A percentile compares a stretch with the other conserved stretches of the same genome.
phyloP scores from a whole-genome alignment of 306 rosid species.

The Morella rubra region DNA sequence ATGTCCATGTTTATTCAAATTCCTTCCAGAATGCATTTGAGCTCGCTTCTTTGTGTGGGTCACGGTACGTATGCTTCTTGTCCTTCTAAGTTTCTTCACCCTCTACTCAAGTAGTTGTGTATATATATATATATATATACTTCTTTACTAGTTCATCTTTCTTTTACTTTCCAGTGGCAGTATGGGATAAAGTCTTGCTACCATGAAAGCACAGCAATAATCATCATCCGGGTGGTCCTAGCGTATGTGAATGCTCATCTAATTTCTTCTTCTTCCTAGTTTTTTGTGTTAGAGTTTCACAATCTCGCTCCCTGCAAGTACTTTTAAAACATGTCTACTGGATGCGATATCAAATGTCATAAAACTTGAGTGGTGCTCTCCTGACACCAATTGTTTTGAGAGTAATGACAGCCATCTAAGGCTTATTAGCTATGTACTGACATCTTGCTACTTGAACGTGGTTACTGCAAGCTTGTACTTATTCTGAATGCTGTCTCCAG shows the following conservation, averaged over 20 bases:
- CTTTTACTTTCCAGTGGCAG: slow-evolving; percentile 34
- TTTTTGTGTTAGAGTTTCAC: too few species aligned
- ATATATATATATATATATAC: not conserved
- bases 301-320: rapidly evolving
- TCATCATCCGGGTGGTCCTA: slow-evolving; percentile 41
- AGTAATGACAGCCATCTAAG: too few species aligned
- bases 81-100: not conserved
- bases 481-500: slow-evolving; percentile 29
- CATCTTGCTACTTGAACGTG: not conserved
- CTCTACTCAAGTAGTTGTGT: not conserved
- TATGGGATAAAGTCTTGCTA: slow-evolving; percentile 58
- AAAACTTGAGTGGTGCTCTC: too few species aligned
- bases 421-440: too few species aligned
- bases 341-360: not conserved
- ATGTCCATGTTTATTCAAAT: too few species aligned
- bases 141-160: not conserved
- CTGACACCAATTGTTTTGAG: too few species aligned
- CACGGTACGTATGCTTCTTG: slow-evolving; percentile 32
- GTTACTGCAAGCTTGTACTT: not conserved
- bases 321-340: too few species aligned
- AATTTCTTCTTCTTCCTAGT: not conserved
- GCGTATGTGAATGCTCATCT: slow-evolving; percentile 39
- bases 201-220: slow-evolving; percentile 38
- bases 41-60: slow-evolving; percentile 58
- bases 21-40: slow-evolving; percentile 58